Base-by-base conservation (phyloP, 1,284 basidiomycete species). In the Gomphus bonarii region DNA sequence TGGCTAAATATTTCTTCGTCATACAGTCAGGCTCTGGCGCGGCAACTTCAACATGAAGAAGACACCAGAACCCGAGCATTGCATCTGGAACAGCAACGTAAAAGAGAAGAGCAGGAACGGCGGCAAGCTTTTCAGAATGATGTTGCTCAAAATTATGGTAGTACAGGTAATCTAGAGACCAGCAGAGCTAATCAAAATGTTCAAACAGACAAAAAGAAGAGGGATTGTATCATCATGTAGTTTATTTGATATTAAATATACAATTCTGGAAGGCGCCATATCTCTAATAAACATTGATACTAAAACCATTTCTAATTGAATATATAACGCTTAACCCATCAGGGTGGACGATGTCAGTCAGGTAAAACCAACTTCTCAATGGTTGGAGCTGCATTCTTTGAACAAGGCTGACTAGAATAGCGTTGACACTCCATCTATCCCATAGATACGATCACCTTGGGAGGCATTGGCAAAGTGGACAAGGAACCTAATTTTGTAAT, bases 11-110 rank as follows among this genome's bases (percentile, higher is more conserved):
- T 44, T 31, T 25, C 18, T 44, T 3, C 18, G 11, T 52, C 38
- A 7, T 46, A 1, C 61, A 88, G 85, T 63, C 74, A 73, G 35
- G 77, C 75, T 16, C 73, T 91, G 0, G 90, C 90, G 2, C 74
- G 73, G 50, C 81, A 82, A 61, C 70, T 92, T 7, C 88, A 91
- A 65, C 79, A 77, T 0, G 85, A 88, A 61, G 89, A 91, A 67
- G 81, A 91, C 48, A 73, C 74, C 9, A 69, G 67, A 2, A 78
- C 79, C 4, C 67, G 68, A 0, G 68, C 69, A 22, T 63, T 72
- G 48, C 73, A 77, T 47, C 70, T 70, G 12, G 68, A 66, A 10
- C 72, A 66, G 56, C 64, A 68, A 38, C 64, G 69, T 20, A 63
- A 61, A 18, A 65, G 66, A 60, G 60, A 66, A 55, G 66, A 69